These are phyloP conservation scores for Trichoderma atroviride DNA, from an alignment of 2,329 filamentous ascomycete species.

Conservation along the genomic window DNA sequence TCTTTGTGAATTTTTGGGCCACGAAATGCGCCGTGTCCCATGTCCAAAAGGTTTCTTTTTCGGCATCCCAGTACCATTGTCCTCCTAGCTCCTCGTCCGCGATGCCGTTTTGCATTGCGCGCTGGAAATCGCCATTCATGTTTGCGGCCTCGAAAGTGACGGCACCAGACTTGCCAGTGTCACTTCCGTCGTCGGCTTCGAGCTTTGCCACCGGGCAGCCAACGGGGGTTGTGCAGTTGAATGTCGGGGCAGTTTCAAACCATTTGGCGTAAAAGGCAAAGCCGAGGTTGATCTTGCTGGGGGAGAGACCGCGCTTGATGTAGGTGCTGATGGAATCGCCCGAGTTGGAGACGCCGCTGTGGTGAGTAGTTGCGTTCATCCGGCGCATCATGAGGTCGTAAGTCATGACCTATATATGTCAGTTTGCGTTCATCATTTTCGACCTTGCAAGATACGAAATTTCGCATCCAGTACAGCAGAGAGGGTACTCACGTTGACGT, in stretches of 20 bases:
- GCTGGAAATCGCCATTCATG: conserved; percentile 42
- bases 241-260: conserved; percentile 57
- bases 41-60: conserved; percentile 54
- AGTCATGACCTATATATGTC: conserved; percentile 56
- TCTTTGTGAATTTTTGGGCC: conserved; percentile 48
- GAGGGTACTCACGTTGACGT: conserved; percentile 54
- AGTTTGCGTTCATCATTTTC: fast-evolving
- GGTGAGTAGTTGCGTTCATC: conserved; percentile 66
- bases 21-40: conserved; percentile 58
- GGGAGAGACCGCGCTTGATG: conserved; percentile 56
- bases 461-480: neutral
- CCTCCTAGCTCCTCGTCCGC: conserved; percentile 53
- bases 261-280: conserved; percentile 72
- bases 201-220: conserved; percentile 62
- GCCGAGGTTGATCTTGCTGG: conserved; percentile 63
- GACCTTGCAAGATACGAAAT: fast-evolving
- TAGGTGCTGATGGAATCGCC: conserved; percentile 61
- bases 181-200: conserved; percentile 62
- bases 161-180: conserved; percentile 54
- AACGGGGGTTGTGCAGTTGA: conserved; percentile 51
- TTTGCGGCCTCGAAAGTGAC: conserved; percentile 45
- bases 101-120: conserved; percentile 45
- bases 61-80: conserved; percentile 57
- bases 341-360: conserved; percentile 60
- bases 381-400: conserved; percentile 76